These are phyloP conservation scores for Middelhovenomyces tepae DNA, from an alignment of 805 yeast genomes.

Conservation along the genomic window DNA sequence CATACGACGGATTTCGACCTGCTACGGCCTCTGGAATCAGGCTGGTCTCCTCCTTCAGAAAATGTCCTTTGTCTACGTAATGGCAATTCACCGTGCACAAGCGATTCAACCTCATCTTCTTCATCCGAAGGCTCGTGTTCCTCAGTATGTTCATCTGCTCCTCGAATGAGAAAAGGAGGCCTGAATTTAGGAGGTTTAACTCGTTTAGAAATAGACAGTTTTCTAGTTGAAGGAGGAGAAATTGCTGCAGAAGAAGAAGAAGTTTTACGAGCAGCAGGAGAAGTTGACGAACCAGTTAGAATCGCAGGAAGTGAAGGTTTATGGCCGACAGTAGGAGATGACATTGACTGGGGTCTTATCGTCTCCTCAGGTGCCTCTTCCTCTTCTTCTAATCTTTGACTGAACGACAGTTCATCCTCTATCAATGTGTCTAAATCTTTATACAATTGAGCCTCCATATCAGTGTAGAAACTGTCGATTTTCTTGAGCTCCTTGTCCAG, in stretches of 20 bases:
- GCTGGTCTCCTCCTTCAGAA: too few relatives aligned
- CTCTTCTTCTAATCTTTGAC: constrained; percentile 18
- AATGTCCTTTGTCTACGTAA: too few relatives aligned
- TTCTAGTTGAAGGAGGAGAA: constrained; percentile 5
- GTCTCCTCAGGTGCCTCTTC: constrained; percentile 4
- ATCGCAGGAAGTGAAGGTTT: not conserved
- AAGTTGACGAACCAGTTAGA: constrained; percentile 1
- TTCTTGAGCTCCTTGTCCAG: constrained; percentile 69
- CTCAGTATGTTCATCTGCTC: too few relatives aligned
- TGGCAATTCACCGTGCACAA: too few relatives aligned
- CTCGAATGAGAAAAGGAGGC: too few relatives aligned
- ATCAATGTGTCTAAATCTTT: constrained; percentile 47
- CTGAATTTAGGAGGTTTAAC: too few relatives aligned
- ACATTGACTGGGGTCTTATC: not conserved
- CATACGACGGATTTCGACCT: too few relatives aligned
- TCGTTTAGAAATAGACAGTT: too few relatives aligned
- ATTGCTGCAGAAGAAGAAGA: constrained; percentile 1
- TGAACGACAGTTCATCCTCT: constrained; percentile 58
- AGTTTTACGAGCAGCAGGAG: constrained; percentile 2
- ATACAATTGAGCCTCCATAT: constrained; percentile 53
- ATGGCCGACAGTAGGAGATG: not conserved
- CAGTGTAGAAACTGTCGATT: constrained; percentile 63
- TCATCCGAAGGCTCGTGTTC: too few relatives aligned
- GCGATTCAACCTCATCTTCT: too few relatives aligned
- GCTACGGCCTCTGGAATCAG: too few relatives aligned